Evolutionary conservation across 1,139 yeast genomes (phyloP).

Genomic region (Blastobotrys ciferrii): DNA sequence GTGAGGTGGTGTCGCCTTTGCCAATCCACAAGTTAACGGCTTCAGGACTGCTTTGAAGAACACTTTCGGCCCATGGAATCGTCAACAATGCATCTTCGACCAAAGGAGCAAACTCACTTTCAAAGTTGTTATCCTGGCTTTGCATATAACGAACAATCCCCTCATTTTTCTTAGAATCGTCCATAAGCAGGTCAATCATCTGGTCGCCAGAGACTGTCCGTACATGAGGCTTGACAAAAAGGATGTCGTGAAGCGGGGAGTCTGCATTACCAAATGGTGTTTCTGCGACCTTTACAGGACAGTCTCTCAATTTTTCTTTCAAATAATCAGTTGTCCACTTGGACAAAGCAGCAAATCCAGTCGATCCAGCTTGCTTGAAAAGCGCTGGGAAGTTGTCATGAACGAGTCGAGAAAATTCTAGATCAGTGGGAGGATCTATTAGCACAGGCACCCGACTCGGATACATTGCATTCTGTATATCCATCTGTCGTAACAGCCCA

Average conservation of each 20-base stretch:
- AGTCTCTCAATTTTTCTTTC: conserved; percentile 21
- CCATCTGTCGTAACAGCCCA: conserved; percentile 30
- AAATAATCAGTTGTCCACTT: conserved; percentile 19
- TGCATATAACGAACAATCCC: conserved; percentile 37
- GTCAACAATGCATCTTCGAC: conserved; percentile 24
- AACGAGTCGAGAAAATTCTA: conserved; percentile 23
- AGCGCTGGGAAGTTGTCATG: conserved; percentile 27
- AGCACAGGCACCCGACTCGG: conserved; percentile 23
- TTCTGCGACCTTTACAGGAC: conserved; percentile 34
- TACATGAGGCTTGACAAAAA: conserved; percentile 37
- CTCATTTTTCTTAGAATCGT: neutral
- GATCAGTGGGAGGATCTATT: conserved; percentile 9
- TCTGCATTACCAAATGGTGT: conserved; percentile 43
- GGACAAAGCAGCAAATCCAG: conserved; percentile 19
- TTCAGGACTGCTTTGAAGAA: conserved; percentile 30
- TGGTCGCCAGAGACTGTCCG: conserved; percentile 27
- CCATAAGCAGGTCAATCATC: conserved; percentile 26
- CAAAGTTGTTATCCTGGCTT: conserved; percentile 38
- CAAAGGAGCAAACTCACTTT: conserved; percentile 29
- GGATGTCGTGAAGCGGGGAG: conserved; percentile 34
- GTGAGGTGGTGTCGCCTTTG: conserved; percentile 34
- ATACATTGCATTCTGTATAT: conserved; percentile 28
- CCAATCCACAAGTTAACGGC: conserved; percentile 45
- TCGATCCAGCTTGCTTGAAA: conserved; percentile 16
- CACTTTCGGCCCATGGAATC: conserved; percentile 30